Evolutionary conservation across 768 basidiomycete genomes (phyloP), one percentile per base, ranked within the genome.

Genomic region (Rhizopogon vinicolor): DNA sequence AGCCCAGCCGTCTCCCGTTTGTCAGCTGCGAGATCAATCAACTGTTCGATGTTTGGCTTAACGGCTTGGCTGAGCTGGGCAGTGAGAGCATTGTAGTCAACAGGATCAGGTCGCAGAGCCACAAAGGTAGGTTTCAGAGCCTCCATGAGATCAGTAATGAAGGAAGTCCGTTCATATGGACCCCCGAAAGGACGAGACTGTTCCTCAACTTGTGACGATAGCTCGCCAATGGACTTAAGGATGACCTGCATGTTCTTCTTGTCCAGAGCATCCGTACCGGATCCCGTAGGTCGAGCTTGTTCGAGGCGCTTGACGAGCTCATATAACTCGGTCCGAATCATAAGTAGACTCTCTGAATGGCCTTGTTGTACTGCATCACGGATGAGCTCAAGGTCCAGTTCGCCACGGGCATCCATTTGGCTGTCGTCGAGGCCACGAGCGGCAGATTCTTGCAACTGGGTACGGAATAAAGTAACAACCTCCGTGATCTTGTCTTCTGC

Each of bases 21-120:
- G 67, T 93, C 91, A 0, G 89, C 91, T 28, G 91, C 86, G 48
- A 93, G 79, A 65, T 93, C 91, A 58, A 93, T 93, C 56, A 93
- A 83, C 61, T 93, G 90, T 2, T 89, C 83, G 25, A 93, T 91
- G 60, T 92, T 87, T 7, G 91, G 91, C 62, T 93, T 92, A 64
- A 93, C 91, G 0, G 91, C 88, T 68, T 93, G 88, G 22, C 87
- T 79, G 14, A 93, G 81, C 62, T 83, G 83, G 44, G 74, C 76
- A 2, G 91, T 93, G 55, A 93, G 73, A 60, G 79, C 76, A 37
- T 91, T 88, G 62, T 93, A 90, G 64, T 93, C 90, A 46, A 93
- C 76, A 12, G 83, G 75, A 52, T 89, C 89, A 28, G 80, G 74
- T 28, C 80, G 85, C 19, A 87, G 65, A 1, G 84, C 75, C 3